Base-by-base conservation (phyloP, 495 filamentous ascomycete species). In the Talaromyces wortmannii region DNA sequence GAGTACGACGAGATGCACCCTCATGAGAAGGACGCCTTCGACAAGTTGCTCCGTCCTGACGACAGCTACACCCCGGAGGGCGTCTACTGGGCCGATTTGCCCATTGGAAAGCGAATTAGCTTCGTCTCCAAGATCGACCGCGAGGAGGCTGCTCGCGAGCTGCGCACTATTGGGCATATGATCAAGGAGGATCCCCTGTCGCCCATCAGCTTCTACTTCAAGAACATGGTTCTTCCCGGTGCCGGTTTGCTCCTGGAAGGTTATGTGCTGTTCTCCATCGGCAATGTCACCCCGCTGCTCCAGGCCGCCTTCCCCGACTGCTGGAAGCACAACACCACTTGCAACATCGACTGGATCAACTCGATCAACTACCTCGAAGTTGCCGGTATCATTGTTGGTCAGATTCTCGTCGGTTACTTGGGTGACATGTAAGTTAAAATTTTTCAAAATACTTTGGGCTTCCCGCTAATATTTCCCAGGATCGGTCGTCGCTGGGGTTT, bases 231-330 rank as follows among this genome's bases (percentile, higher is more conserved):
- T 44, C 77, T 96, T 36, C 91, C 90, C 48, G 91, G 91, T 70
- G 89, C 89, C 58, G 91, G 91, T 69, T 79, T 96, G 30, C 83
- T 88, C 62, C 78, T 96, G 17, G 91, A 96, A 78, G 90, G 83
- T 63, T 95, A 95, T 70, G 90, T 95, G 42, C 81, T 96, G 31
- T 96, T 96, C 81, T 95, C 90, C 53, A 95, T 96, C 59, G 91
- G 91, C 62, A 95, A 92, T 68, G 66, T 95, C 53, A 83, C 82
- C 61, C 87, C 91, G 4, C 75, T 96, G 5, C 90, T 95, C 61
- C 61, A 82, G 55, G 70, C 77, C 6, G 74, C 80, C 13, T 95
- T 90, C 77, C 77, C 81, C 4, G 52, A 60, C 3, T 96, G 91
- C 77, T 96, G 91, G 91, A 75, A 74, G 0, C 73, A 69, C 3